These are phyloP conservation scores for Bassia scoparia DNA, from an alignment of 148 eudicot species.

Conservation along the genomic window DNA sequence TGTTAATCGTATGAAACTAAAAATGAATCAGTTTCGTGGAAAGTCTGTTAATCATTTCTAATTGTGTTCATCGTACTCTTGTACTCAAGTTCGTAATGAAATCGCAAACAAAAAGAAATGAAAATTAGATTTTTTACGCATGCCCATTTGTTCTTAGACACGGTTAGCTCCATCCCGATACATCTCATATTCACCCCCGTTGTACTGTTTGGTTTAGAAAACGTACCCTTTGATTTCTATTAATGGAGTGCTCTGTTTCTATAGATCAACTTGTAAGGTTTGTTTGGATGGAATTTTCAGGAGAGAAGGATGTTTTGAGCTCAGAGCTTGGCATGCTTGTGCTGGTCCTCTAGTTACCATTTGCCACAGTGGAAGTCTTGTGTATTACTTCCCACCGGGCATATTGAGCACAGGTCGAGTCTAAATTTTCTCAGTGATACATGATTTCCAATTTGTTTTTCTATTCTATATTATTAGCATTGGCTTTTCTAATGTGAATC, in stretches of 20 bases:
- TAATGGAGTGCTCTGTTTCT: not conserved
- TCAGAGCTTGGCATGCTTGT: slow-evolving; percentile 98
- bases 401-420: slow-evolving; percentile 85
- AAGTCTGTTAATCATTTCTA: no score
- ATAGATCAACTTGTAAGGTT: not conserved
- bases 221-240: not conserved
- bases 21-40: no score
- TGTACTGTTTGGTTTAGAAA: not conserved
- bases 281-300: slow-evolving; percentile 40
- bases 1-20: no score
- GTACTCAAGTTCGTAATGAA: no score
- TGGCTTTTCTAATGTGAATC: slow-evolving; percentile 5
- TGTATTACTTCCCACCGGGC: slow-evolving; percentile 98
- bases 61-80: no score
- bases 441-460: not conserved
- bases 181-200: no score
- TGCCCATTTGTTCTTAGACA: no score
- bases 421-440: not conserved
- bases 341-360: slow-evolving; percentile 89
- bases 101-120: no score
- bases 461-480: not conserved
- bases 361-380: slow-evolving; percentile 97
- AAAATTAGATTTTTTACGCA: no score
- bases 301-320: slow-evolving; percentile 50
- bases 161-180: no score